Percentiles rank a stretch among this genome's conserved stretches.
Evolutionary conservation across 1,284 basidiomycete species (phyloP).

Genomic region (Marasmius oreades): DNA sequence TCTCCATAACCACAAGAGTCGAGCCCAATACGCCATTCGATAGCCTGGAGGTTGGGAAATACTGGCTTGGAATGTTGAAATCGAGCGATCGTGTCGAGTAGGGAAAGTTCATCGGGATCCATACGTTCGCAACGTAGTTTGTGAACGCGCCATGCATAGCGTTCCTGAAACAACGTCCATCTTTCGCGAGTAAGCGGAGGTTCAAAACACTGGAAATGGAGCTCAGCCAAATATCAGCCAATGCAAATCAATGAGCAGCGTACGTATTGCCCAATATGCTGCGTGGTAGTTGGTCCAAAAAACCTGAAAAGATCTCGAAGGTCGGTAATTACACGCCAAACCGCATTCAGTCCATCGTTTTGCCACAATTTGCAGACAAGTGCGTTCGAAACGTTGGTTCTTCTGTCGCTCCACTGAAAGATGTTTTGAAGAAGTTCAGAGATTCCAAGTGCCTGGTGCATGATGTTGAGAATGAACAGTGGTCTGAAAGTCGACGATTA

Average conservation of each 20-base stretch:
- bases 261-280: background rate
- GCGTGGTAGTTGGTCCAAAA: background rate
- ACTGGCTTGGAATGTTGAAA: background rate
- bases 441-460: background rate
- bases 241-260: background rate
- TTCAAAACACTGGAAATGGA: background rate
- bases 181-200: background rate
- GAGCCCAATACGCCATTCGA: background rate
- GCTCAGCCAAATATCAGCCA: background rate
- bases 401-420: background rate
- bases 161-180: background rate
- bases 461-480: background rate
- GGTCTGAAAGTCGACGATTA: too few relatives aligned
- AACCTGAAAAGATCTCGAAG: background rate
- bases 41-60: background rate
- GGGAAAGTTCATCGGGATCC: background rate
- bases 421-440: background rate
- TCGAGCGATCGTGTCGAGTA: background rate
- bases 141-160: background rate
- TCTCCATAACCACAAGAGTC: background rate
- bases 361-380: background rate
- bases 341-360: background rate
- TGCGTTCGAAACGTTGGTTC: background rate
- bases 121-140: background rate
- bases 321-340: background rate